Percentiles rank a stretch among this genome's conserved stretches.
Evolutionary conservation across 768 basidiomycete species (phyloP).

Genomic region (Cystobasidium tubakii): DNA sequence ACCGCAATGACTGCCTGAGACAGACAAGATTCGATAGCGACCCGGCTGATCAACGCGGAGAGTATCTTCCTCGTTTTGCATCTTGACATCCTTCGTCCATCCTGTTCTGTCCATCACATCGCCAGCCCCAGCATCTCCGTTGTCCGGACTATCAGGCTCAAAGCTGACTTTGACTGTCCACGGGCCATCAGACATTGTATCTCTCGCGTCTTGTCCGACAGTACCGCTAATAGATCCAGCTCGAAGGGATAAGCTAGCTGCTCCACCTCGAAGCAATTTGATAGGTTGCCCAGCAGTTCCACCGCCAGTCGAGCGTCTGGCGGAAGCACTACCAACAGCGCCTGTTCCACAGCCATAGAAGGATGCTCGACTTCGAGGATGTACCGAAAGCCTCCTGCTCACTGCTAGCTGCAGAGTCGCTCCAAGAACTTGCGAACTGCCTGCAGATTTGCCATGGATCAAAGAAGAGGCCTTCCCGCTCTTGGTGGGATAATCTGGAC

Average conservation of each 20-base stretch:
- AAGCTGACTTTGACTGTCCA: conserved; percentile 64
- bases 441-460: background rate
- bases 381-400: conserved; percentile 59
- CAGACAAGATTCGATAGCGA: conserved; percentile 64
- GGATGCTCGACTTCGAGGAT: conserved; percentile 64
- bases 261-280: conserved; percentile 65
- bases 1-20: conserved; percentile 70
- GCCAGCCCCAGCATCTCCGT: conserved; percentile 46
- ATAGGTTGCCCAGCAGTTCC: conserved; percentile 58
- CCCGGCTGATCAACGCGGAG: conserved; percentile 59
- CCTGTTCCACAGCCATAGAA: conserved; percentile 63
- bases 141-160: conserved; percentile 53
- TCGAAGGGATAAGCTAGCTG: conserved; percentile 54
- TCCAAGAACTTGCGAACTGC: background rate
- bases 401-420: background rate
- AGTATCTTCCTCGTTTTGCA: conserved; percentile 32
- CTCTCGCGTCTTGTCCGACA: conserved; percentile 57
- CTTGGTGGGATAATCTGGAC: background rate
- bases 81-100: conserved; percentile 9
- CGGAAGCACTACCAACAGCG: background rate
- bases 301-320: background rate
- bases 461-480: background rate
- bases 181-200: conserved; percentile 51
- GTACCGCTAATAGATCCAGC: conserved; percentile 55
- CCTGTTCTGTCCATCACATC: background rate